These are phyloP conservation scores for Ochetophila trinervis DNA, from an alignment of 306 rosid genomes.

Conservation along the genomic window DNA sequence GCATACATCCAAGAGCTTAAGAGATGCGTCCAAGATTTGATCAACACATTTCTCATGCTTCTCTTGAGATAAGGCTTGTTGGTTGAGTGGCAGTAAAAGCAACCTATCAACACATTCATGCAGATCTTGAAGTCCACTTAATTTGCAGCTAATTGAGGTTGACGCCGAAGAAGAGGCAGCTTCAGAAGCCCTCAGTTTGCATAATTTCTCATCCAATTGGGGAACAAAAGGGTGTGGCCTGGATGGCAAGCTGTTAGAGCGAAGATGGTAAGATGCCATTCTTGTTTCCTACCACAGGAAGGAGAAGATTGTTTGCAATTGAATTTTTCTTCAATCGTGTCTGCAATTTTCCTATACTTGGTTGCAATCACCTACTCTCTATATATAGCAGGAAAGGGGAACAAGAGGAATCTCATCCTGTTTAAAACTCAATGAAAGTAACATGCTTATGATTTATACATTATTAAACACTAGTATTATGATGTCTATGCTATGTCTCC, in stretches of 20 bases:
- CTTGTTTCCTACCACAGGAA: background rate
- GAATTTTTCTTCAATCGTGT: background rate
- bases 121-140: constrained; percentile 35
- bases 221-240: constrained; percentile 36
- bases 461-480: background rate
- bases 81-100: constrained; percentile 31
- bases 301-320: background rate
- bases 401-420: constrained; percentile 12
- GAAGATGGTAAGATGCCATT: constrained; percentile 35
- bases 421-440: background rate
- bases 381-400: background rate
- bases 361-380: background rate
- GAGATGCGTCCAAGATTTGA: constrained; percentile 42
- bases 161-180: constrained; percentile 26
- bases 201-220: constrained; percentile 25
- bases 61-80: no score
- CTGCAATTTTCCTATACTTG: background rate
- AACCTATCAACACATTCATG: constrained; percentile 35
- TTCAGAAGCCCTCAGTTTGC: constrained; percentile 24
- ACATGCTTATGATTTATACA: background rate
- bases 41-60: constrained; percentile 31
- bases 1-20: constrained; percentile 31
- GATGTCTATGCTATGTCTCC: constrained; percentile 9
- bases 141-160: constrained; percentile 27
- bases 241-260: constrained; percentile 41